A percentile compares a stretch with the other conserved stretches of the same genome.
These are phyloP conservation scores for Fusarium torreyae DNA, from an alignment of 2,329 filamentous ascomycete species.

Conservation along the genomic window DNA sequence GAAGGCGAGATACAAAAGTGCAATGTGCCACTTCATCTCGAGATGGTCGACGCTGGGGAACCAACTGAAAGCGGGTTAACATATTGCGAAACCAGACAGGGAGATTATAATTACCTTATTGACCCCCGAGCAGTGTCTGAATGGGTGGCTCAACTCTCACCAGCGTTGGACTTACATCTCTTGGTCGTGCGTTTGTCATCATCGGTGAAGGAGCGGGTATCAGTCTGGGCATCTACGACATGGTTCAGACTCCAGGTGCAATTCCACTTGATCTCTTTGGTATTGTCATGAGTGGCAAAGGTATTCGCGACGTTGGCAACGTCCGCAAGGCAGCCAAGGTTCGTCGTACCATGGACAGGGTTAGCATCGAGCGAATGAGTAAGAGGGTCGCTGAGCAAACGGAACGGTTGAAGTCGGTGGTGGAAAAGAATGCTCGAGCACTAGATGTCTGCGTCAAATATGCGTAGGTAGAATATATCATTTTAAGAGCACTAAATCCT, in stretches of 20 bases:
- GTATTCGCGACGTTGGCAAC: not conserved
- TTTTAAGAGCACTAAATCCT: no score
- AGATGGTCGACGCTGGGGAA: no score
- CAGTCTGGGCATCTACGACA: not conserved
- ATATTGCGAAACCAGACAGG: no score
- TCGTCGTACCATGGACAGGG: not conserved
- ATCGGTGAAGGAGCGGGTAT: not conserved
- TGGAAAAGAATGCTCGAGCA: no score
- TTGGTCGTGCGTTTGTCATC: not conserved
- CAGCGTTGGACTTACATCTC: not conserved
- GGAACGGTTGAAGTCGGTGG: no score
- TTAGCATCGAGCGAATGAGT: not conserved
- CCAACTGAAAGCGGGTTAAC: no score
- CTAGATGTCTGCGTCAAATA: no score
- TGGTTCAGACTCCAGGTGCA: not conserved
- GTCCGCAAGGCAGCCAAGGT: not conserved
- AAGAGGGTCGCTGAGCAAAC: no score
- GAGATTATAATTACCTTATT: no score
- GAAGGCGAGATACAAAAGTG: no score
- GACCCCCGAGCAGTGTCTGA: not conserved
- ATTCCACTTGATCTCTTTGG: not conserved
- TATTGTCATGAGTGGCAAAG: not conserved
- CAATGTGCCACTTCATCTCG: no score
- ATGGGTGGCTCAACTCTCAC: not conserved
- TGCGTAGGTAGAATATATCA: no score